These are phyloP conservation scores for Nicotiana paniculata DNA, from an alignment of 257 asterid genomes.

Conservation along the genomic window DNA sequence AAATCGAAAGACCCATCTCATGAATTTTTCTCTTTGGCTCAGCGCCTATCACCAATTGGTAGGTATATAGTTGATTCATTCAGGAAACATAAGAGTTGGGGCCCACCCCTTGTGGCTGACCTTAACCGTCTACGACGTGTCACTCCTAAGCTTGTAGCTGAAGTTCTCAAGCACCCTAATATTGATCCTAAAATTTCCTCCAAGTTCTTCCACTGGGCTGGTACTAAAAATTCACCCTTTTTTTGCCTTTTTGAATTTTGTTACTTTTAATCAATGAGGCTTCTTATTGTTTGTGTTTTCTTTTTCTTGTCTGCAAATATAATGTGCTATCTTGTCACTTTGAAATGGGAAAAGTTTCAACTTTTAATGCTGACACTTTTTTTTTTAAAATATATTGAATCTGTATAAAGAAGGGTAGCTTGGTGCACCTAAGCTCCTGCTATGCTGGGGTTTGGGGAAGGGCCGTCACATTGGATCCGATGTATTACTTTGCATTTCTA, in stretches of 20 bases:
- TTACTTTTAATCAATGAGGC: not conserved
- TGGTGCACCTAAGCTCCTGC: too few relatives aligned
- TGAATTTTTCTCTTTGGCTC: conserved; percentile 59
- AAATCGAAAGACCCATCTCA: conserved; percentile 51
- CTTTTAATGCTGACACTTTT: not conserved
- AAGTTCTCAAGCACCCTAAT: conserved; percentile 71
- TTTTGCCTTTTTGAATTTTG: not conserved
- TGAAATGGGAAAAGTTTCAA: not conserved
- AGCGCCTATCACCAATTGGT: conserved; percentile 75
- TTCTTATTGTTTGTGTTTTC: not conserved
- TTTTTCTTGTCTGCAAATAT: not conserved
- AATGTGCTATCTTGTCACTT: not conserved
- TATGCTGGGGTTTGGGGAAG: too few relatives aligned
- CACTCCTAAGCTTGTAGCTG: conserved; percentile 79
- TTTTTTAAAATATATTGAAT: not conserved
- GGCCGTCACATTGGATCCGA: too few relatives aligned
- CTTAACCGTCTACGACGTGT: conserved; percentile 81
- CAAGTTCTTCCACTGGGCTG: conserved; percentile 95
- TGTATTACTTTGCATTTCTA: too few relatives aligned
- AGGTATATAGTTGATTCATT: conserved; percentile 77
- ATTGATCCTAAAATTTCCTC: conserved; percentile 74
- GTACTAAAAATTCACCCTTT: conserved; percentile 23
- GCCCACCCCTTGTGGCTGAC: conserved; percentile 54
- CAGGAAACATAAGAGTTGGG: conserved; percentile 71
- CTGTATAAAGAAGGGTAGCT: too few relatives aligned